These are phyloP conservation scores for Penicillium verrucosum DNA, from an alignment of 2,329 filamentous ascomycete genomes.

Conservation along the genomic window DNA sequence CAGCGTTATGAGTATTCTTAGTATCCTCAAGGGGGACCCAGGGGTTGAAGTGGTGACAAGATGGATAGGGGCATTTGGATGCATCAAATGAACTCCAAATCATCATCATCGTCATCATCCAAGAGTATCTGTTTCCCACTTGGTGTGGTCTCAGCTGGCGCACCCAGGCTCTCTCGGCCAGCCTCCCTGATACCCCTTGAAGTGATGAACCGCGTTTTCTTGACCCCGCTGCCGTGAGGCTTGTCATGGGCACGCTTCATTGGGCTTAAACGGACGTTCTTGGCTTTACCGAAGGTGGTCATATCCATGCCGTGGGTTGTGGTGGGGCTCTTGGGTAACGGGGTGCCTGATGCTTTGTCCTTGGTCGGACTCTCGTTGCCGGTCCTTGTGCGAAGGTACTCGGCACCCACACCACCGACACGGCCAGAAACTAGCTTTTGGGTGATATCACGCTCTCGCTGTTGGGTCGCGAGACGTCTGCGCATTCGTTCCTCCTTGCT, in stretches of 20 bases:
- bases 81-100: conserved; percentile 47
- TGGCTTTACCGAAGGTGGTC: conserved; percentile 34
- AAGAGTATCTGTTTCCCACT: conserved; percentile 10
- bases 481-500: conserved; percentile 44
- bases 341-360: conserved; percentile 10
- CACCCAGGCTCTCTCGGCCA: conserved; percentile 68
- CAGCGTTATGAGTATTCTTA: conserved; percentile 5
- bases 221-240: conserved; percentile 36
- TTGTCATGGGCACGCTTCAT: conserved; percentile 39
- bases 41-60: background rate
- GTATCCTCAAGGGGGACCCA: background rate
- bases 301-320: conserved; percentile 23
- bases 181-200: conserved; percentile 74
- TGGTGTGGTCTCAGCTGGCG: conserved; percentile 37
- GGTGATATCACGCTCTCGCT: conserved; percentile 46
- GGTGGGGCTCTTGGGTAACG: conserved; percentile 9
- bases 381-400: conserved; percentile 44
- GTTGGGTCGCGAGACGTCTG: conserved; percentile 42
- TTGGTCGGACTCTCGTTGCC: conserved; percentile 21
- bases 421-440: conserved; percentile 38
- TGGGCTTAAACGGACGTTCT: conserved; percentile 41
- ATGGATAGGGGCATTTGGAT: background rate
- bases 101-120: conserved; percentile 52
- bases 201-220: conserved; percentile 78
- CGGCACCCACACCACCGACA: conserved; percentile 39